Evolutionary conservation across 2,329 filamentous ascomycete species (phyloP).

Genomic region (Lasiodiplodia hormozganensis): DNA sequence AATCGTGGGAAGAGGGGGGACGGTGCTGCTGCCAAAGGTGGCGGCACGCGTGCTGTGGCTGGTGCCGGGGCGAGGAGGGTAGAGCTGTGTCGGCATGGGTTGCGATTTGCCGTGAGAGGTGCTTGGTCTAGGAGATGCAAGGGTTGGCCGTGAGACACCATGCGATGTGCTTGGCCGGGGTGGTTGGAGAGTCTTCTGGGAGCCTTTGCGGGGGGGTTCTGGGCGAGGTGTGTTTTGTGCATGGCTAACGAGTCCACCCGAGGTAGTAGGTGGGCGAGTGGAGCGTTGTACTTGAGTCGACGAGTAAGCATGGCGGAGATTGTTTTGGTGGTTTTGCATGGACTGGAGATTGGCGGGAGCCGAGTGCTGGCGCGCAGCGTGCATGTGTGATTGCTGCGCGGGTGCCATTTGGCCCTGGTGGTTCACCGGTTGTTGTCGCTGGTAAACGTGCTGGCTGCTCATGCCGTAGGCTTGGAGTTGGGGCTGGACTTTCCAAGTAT

Average conservation of each 20-base stretch:
- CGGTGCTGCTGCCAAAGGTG: background rate
- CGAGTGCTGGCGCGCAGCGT: background rate
- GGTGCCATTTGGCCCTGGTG: background rate
- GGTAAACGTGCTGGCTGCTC: background rate
- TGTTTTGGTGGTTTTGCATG: background rate
- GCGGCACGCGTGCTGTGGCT: conserved; percentile 6
- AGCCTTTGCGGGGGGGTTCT: background rate
- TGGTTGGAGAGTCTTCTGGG: background rate
- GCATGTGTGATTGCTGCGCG: background rate
- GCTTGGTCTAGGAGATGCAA: background rate
- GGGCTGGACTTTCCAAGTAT: background rate
- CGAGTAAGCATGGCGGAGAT: background rate
- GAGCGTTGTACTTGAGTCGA: background rate
- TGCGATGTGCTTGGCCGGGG: conserved; percentile 6
- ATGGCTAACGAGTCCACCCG: background rate
- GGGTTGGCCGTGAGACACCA: background rate
- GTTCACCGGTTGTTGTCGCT: background rate
- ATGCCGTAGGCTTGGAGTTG: background rate
- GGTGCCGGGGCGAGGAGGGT: conserved; percentile 1
- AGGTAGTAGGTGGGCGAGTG: background rate
- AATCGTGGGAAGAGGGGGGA: background rate
- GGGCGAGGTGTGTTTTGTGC: background rate
- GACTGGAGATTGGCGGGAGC: background rate
- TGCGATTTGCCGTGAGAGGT: background rate
- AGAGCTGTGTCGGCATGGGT: background rate